Conservation (phyloP, 352 stramenopile genomes). For the Pythium pyrilobum region DNA sequence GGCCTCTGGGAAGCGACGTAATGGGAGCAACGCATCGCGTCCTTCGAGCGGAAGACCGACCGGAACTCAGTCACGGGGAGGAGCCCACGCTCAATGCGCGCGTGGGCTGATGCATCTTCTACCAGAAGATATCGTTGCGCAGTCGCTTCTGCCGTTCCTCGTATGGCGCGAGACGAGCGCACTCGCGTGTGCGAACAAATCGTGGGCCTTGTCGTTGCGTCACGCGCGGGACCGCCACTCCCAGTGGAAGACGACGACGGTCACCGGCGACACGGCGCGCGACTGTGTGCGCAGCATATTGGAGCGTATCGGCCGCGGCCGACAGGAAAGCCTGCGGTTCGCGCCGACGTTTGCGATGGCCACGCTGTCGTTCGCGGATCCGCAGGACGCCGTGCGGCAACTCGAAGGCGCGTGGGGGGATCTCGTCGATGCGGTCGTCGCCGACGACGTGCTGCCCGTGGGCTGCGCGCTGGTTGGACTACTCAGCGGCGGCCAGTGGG, state of each 20-base stretch:
- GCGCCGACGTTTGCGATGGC: slow-evolving; percentile 38
- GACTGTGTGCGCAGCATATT: slow-evolving; percentile 26
- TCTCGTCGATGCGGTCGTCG: slow-evolving; percentile 26
- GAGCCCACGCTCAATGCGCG: too few relatives aligned
- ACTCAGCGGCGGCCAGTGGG: not conserved
- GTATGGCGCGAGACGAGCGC: slow-evolving; percentile 39
- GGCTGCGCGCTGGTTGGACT: slow-evolving; percentile 31
- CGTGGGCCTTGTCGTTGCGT: slow-evolving; percentile 20
- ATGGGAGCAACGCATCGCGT: not conserved
- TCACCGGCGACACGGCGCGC: slow-evolving; percentile 9
- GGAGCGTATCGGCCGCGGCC: slow-evolving; percentile 17
- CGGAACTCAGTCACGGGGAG: too few relatives aligned
- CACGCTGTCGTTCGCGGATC: slow-evolving; percentile 23
- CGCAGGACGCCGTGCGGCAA: slow-evolving; percentile 20
- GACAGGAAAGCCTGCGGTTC: slow-evolving; percentile 28
- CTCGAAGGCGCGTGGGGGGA: slow-evolving; percentile 35
- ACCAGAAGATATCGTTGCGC: slow-evolving; percentile 38
- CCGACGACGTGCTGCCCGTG: slow-evolving; percentile 30
- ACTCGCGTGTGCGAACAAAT: slow-evolving; percentile 27
- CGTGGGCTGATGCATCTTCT: slow-evolving; percentile 14
- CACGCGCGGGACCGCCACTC: slow-evolving; percentile 15
- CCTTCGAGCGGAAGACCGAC: not conserved
- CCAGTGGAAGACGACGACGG: slow-evolving; percentile 37
- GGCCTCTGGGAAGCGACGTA: not conserved
- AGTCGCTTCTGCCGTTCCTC: slow-evolving; percentile 35